Conservation (phyloP, 331 rosid species). For the Malus hybrid region DNA sequence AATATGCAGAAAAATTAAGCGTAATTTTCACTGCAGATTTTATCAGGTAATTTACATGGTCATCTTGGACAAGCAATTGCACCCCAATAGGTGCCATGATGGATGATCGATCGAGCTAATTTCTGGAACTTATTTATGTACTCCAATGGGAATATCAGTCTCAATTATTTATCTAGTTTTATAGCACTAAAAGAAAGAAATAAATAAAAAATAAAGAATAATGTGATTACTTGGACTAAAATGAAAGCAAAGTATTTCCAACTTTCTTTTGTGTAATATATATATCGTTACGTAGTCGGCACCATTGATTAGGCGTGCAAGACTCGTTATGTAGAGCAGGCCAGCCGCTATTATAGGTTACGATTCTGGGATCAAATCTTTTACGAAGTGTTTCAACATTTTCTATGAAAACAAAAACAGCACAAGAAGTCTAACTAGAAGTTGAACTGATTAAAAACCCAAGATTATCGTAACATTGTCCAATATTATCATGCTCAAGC, state of each 20-base stretch:
- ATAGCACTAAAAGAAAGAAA: not conserved
- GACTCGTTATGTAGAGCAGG: not conserved
- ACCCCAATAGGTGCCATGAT: slow-evolving; percentile 46
- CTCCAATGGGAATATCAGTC: not conserved
- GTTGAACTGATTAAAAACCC: too few relatives aligned
- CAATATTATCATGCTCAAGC: too few relatives aligned
- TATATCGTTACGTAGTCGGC: slow-evolving; percentile 36
- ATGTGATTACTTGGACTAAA: slow-evolving; percentile 11
- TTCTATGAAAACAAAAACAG: too few relatives aligned
- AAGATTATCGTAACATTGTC: too few relatives aligned
- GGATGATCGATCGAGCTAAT: not conserved
- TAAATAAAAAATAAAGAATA: not conserved
- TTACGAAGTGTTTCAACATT: not conserved
- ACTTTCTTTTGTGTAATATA: not conserved
- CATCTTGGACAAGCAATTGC: slow-evolving; percentile 29
- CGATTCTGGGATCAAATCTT: not conserved
- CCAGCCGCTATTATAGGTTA: not conserved
- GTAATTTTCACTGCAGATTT: too few relatives aligned
- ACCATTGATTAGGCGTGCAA: slow-evolving; percentile 23
- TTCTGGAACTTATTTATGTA: not conserved
- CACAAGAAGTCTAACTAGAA: too few relatives aligned
- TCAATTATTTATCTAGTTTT: not conserved
- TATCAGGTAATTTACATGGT: slow-evolving; percentile 20
- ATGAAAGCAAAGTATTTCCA: slow-evolving; percentile 13
- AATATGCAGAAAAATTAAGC: too few relatives aligned